Evolutionary conservation across 371 early-diverging fungal genomes (phyloP).

Genomic region (Syncephalis plumigaleata): DNA sequence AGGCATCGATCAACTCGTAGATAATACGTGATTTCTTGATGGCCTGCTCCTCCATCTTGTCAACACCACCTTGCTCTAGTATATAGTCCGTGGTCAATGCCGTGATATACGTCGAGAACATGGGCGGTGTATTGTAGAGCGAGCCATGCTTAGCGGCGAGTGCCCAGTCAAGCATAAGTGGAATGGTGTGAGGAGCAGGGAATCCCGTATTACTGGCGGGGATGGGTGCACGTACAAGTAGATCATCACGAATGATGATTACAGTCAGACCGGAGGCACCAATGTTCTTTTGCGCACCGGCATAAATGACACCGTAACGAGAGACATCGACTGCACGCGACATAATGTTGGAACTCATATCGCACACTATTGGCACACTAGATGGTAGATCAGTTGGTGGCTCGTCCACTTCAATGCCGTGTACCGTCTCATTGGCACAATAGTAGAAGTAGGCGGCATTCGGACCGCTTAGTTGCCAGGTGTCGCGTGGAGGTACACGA

Average conservation of each 20-base stretch:
- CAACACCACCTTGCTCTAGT: slow-evolving; percentile 53
- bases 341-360: slow-evolving; percentile 89
- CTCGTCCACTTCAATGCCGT: slow-evolving; percentile 75
- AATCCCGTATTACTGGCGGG: neutral
- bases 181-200: slow-evolving; percentile 17
- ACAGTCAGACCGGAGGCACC: slow-evolving; percentile 90
- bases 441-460: slow-evolving; percentile 75
- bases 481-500: slow-evolving; percentile 28
- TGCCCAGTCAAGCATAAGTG: slow-evolving; percentile 78
- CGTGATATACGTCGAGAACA: slow-evolving; percentile 84
- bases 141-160: slow-evolving; percentile 63
- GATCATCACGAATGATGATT: slow-evolving; percentile 77
- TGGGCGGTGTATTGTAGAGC: slow-evolving; percentile 94
- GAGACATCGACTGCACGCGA: slow-evolving; percentile 69
- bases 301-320: slow-evolving; percentile 75
- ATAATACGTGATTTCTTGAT: slow-evolving; percentile 41
- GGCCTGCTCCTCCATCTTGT: slow-evolving; percentile 38
- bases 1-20: slow-evolving; percentile 49
- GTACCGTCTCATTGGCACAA: slow-evolving; percentile 94
- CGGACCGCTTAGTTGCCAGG: slow-evolving; percentile 56
- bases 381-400: slow-evolving; percentile 37
- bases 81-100: slow-evolving; percentile 75
- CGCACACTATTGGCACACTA: slow-evolving; percentile 73
- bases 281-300: slow-evolving; percentile 96
- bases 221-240: slow-evolving; percentile 25